Evolutionary conservation across 2,329 filamentous ascomycete genomes (phyloP).

Genomic region (Xylariales sp.): DNA sequence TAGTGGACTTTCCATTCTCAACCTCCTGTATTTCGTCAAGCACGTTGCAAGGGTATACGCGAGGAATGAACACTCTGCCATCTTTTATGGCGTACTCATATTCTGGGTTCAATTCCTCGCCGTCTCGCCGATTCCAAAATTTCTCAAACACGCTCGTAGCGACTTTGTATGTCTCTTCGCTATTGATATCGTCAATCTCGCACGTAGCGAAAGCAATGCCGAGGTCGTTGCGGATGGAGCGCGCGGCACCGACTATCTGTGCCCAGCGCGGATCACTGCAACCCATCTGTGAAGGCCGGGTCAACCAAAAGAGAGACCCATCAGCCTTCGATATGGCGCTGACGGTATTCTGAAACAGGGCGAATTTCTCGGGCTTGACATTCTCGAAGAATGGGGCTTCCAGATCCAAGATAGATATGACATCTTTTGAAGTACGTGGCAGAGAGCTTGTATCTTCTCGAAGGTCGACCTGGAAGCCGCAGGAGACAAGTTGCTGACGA

Average conservation of each 20-base stretch:
- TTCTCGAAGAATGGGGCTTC: not conserved
- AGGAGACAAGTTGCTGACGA: not conserved
- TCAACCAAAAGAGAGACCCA: conserved; percentile 2
- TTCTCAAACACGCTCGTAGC: conserved; percentile 1
- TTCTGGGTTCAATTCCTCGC: conserved; percentile 18
- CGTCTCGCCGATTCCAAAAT: conserved; percentile 13
- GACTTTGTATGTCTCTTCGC: too few relatives aligned
- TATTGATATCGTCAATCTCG: conserved; percentile 4
- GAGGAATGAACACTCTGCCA: conserved; percentile 18
- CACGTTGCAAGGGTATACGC: conserved; percentile 21
- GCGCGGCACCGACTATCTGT: not conserved
- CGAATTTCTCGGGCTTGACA: not conserved
- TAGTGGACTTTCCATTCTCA: not conserved
- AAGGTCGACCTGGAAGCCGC: not conserved
- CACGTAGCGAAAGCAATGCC: not conserved
- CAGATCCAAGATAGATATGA: not conserved
- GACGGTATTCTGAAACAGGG: not conserved
- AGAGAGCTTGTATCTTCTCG: not conserved
- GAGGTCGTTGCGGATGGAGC: conserved; percentile 1
- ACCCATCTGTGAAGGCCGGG: not conserved
- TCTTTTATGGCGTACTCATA: conserved; percentile 26
- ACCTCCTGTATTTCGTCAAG: conserved; percentile 12
- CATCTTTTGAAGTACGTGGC: not conserved
- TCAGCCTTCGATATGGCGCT: not conserved
- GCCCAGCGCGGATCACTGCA: conserved; percentile 1